phyloP scores from a whole-genome alignment of 805 yeast species.

The Kodamaea jinghongensis region DNA sequence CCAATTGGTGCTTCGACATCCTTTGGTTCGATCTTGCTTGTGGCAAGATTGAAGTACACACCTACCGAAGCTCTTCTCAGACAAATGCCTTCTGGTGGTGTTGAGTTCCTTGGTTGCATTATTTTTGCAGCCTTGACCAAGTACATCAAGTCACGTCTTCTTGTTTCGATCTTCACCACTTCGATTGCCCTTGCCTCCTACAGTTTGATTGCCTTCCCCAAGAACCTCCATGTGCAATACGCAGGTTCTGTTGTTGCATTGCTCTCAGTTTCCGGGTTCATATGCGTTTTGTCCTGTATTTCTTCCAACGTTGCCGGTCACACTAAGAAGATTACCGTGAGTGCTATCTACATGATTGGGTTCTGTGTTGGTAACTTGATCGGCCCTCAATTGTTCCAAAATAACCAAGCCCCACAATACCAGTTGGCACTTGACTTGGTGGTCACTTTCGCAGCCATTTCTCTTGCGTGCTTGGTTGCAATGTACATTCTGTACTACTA shows the following conservation, averaged over 20 bases:
- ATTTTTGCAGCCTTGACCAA: constrained; percentile 5
- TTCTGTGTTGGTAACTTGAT: constrained; percentile 50
- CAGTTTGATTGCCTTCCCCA: constrained; percentile 2
- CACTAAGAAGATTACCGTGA: constrained; percentile 30
- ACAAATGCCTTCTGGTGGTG: constrained; percentile 16
- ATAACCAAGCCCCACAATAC: constrained; percentile 43
- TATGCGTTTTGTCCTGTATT: constrained; percentile 29
- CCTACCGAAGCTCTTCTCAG: constrained; percentile 9
- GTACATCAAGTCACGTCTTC: constrained; percentile 8
- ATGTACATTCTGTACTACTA: constrained; percentile 24
- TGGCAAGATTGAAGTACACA: constrained; percentile 10
- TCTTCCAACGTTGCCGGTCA: constrained; percentile 29
- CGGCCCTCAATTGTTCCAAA: constrained; percentile 52
- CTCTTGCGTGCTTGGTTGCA: constrained; percentile 22
- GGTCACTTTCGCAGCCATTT: constrained; percentile 29
- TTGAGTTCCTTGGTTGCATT: constrained; percentile 10
- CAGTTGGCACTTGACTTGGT: constrained; percentile 39
- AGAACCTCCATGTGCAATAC: constrained; percentile 19
- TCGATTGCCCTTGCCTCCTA: constrained; percentile 24
- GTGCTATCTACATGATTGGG: constrained; percentile 34
- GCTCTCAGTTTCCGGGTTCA: constrained; percentile 34
- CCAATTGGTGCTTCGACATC: constrained; percentile 9
- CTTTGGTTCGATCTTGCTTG: constrained; percentile 19
- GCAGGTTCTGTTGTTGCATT: constrained; percentile 21
- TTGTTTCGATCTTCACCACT: constrained; percentile 13